Evolutionary conservation across 345 rosid species (phyloP), one percentile per base, ranked within the genome.

Genomic region (Euclidium syriacum): DNA sequence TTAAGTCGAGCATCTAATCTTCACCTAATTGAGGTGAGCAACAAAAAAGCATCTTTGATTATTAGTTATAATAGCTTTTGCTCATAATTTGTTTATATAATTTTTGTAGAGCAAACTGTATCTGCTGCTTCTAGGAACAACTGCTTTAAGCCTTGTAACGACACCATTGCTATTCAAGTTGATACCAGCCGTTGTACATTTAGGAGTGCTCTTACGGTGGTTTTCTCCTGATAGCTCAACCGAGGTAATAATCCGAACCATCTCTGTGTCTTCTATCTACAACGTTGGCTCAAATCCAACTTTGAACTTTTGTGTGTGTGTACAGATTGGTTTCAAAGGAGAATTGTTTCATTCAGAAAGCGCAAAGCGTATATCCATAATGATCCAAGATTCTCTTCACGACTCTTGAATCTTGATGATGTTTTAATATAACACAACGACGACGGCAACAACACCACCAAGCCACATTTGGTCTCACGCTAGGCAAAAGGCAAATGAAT

Each of bases 1-100:
- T 83, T 94, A 38, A 94, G 97, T 71, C 95, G 97, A 35, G 99
- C 99, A 58, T 89, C 97, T 69, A 94, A 94, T 83, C 91, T 94
- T 73, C 94, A 79, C 76, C 79, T 94, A 53, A 89, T 94, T 74
- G 99, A 89, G 91, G 97, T 89, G 65, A 71, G 80, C 52, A 54
- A 38, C 58, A 5, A 33, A 16, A 44, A 9, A 65, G 15, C 18
- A n/a, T 39, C 43, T 58, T 23, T 25, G 46, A 24, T 20, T 11
- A 40, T 33, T 18, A n/a, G n/a, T n/a, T n/a, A 14, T 6, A 36
- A 38, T 9, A 38, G 52, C 12, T 49, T n/a, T n/a, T 39, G 12
- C 34, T 48, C 52, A 30, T 24, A 24, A 48, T 18, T 18, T 56
- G 27, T 11, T 27, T 64, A 19, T n/a, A n/a, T n/a, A n/a, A n/a